phyloP scores from a whole-genome alignment of 179 eudicot genomes.

The Vitellaria paradoxa region DNA sequence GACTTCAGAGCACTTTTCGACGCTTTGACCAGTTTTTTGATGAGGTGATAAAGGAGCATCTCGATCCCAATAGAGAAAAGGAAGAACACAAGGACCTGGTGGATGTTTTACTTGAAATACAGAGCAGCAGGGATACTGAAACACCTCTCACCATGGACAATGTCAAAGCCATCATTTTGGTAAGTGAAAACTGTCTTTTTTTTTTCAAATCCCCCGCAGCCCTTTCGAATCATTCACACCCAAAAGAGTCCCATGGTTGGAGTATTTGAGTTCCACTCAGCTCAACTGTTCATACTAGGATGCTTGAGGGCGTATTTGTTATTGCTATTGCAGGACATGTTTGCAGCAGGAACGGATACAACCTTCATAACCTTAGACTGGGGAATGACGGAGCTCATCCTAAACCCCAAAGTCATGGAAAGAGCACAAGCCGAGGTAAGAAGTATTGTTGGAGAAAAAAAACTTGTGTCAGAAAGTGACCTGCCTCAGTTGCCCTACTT shows the following conservation, averaged over 20 bases:
- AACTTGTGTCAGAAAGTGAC: slow-evolving; percentile 37
- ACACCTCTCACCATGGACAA: slow-evolving; percentile 17
- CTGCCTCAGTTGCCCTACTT: slow-evolving; percentile 43
- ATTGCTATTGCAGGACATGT: slow-evolving; percentile 22
- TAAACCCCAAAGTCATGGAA: slow-evolving; percentile 18
- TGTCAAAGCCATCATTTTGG: slow-evolving; percentile 29
- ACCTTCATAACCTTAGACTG: slow-evolving; percentile 17
- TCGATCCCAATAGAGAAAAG: neutral
- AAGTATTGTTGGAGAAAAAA: slow-evolving; percentile 25
- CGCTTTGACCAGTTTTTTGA: slow-evolving; percentile 12
- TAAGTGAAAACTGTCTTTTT: slow-evolving; percentile 5
- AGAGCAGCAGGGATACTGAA: neutral
- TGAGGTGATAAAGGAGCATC: slow-evolving; percentile 21
- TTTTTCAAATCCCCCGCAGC: neutral
- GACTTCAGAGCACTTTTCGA: slow-evolving; percentile 14
- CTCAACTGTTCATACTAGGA: too few relatives aligned
- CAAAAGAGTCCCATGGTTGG: neutral
- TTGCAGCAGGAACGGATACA: slow-evolving; percentile 18
- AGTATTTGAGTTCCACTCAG: neutral
- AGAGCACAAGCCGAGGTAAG: slow-evolving; percentile 25
- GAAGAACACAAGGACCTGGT: slow-evolving; percentile 17
- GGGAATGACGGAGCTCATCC: slow-evolving; percentile 22
- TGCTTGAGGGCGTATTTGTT: neutral
- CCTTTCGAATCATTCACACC: neutral
- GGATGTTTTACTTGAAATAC: slow-evolving; percentile 18